Percentiles rank a stretch among this genome's conserved stretches.
Conservation (phyloP, 306 rosid genomes). For the Cicer pinnatifidum region DNA sequence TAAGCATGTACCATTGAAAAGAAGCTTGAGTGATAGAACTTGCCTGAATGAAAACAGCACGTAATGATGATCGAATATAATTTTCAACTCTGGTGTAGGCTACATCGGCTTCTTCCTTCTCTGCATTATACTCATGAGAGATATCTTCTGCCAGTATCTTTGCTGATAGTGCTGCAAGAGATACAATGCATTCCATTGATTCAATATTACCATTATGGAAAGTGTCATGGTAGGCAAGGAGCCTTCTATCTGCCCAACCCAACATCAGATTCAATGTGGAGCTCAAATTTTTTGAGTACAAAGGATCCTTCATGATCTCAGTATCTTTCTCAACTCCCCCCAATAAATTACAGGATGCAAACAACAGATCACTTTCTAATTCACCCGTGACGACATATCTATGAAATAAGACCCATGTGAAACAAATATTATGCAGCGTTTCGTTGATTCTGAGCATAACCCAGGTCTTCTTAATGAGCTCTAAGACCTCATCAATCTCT, state of each 20-base stretch:
- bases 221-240: constrained; percentile 69
- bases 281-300: constrained; percentile 55
- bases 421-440: constrained; percentile 82
- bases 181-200: constrained; percentile 72
- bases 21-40: constrained; percentile 53
- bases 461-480: constrained; percentile 96
- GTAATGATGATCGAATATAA: constrained; percentile 80
- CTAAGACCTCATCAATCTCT: constrained; percentile 94
- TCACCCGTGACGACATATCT: constrained; percentile 75
- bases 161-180: constrained; percentile 72
- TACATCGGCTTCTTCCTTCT: constrained; percentile 60
- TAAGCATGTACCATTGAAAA: constrained; percentile 20
- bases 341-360: constrained; percentile 80
- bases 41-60: constrained; percentile 78
- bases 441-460: constrained; percentile 77
- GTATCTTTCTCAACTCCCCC: constrained; percentile 76
- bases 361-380: constrained; percentile 73
- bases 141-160: constrained; percentile 63
- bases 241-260: constrained; percentile 85
- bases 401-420: constrained; percentile 84
- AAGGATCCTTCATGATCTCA: constrained; percentile 56
- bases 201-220: constrained; percentile 76
- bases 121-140: constrained; percentile 56
- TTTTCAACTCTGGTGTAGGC: constrained; percentile 63
- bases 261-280: constrained; percentile 59